Percentiles rank a stretch among this genome's conserved stretches.
Conservation (phyloP, 352 stramenopile genomes). For the Peronosclerospora sorghi region DNA sequence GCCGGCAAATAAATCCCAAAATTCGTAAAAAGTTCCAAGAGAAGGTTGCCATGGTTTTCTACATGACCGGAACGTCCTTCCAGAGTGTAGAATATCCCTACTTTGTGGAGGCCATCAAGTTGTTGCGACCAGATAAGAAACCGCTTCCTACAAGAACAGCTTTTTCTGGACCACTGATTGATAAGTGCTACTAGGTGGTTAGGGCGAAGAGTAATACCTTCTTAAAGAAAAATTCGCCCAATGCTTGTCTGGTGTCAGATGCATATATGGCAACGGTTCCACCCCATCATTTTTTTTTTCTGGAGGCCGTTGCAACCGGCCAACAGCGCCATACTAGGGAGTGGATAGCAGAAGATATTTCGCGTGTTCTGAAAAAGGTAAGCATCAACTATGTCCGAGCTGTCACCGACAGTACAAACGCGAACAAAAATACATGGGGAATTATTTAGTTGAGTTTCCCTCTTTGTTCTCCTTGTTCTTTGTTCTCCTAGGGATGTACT, state of each 20-base stretch:
- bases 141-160: not conserved
- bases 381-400: not conserved
- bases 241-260: not conserved
- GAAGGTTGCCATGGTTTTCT: not conserved
- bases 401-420: not conserved
- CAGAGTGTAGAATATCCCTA: not conserved
- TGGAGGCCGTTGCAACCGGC: not conserved
- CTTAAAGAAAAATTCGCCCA: too few relatives aligned
- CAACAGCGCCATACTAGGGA: not conserved
- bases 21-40: not conserved
- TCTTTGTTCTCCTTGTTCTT: too few relatives aligned
- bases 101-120: not conserved
- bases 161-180: not conserved
- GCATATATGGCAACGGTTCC: not conserved
- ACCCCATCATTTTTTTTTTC: not conserved
- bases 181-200: not conserved
- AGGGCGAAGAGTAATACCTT: not conserved
- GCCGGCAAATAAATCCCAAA: too few relatives aligned
- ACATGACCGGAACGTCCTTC: not conserved
- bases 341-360: not conserved
- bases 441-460: not conserved
- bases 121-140: not conserved
- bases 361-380: not conserved
- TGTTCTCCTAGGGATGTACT: not conserved
- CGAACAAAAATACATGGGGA: not conserved